A percentile compares a stretch with the other conserved stretches of the same genome.
These are phyloP conservation scores for Agrocybe pediades DNA, from an alignment of 768 basidiomycete genomes.

Conservation along the genomic window DNA sequence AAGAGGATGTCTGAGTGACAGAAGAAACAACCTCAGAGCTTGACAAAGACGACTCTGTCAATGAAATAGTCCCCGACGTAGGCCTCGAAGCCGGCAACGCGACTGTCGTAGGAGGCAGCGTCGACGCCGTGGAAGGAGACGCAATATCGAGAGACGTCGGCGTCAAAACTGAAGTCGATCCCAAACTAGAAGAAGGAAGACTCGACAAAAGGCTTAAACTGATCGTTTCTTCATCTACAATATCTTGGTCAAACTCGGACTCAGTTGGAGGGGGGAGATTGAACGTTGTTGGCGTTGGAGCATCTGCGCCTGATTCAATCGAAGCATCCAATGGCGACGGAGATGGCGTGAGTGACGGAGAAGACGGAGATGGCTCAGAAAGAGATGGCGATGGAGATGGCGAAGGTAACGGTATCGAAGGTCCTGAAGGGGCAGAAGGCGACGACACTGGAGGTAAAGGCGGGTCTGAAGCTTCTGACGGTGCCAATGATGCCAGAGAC, in stretches of 20 bases:
- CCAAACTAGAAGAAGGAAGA: conserved; percentile 26
- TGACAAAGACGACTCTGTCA: conserved; percentile 22
- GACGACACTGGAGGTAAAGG: conserved; percentile 17
- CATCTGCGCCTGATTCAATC: conserved; percentile 14
- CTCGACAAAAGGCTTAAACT: conserved; percentile 29
- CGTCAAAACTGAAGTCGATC: conserved; percentile 30
- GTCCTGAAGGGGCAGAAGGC: neutral
- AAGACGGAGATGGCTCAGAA: conserved; percentile 10
- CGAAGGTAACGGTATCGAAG: neutral
- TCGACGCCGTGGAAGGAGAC: conserved; percentile 28
- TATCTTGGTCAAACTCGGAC: conserved; percentile 14
- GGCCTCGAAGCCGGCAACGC: conserved; percentile 11
- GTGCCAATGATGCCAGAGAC: conserved; percentile 1
- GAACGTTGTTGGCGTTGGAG: conserved; percentile 34
- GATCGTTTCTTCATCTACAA: conserved; percentile 15
- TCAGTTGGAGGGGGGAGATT: conserved; percentile 22
- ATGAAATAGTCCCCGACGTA: conserved; percentile 10
- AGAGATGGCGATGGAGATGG: conserved; percentile 13
- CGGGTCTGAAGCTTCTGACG: conserved; percentile 22
- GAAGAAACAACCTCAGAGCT: conserved; percentile 45
- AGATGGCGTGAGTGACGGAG: conserved; percentile 15
- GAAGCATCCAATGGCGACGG: conserved; percentile 16
- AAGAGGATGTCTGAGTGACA: conserved; percentile 37
- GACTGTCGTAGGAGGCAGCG: conserved; percentile 27
- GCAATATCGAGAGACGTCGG: conserved; percentile 30